Percentiles rank a stretch among this genome's conserved stretches.
These are phyloP conservation scores for Agaricales sp. DNA, from an alignment of 1,284 basidiomycete species.

Conservation along the genomic window DNA sequence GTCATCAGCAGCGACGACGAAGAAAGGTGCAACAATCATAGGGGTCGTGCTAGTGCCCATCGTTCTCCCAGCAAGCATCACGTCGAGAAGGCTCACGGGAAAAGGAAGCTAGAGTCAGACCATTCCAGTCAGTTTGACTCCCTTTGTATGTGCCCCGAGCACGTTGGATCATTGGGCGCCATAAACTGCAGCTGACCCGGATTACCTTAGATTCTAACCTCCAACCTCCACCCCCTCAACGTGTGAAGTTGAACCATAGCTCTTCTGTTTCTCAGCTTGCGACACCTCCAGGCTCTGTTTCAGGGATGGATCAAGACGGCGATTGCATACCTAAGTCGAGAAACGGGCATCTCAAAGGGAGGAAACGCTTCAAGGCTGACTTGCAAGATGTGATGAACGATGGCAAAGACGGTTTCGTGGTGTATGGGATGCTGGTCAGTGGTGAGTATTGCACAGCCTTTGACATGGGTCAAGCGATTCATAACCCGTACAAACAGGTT, in stretches of 20 bases:
- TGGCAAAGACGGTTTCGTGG: conserved; percentile 22
- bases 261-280: neutral
- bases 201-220: neutral
- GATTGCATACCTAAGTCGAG: conserved; percentile 11
- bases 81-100: too few species aligned
- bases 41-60: too few species aligned
- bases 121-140: too few species aligned
- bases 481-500: conserved; percentile 19
- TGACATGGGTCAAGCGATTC: neutral
- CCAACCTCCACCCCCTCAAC: neutral
- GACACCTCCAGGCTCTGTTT: too few species aligned
- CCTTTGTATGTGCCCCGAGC: too few species aligned
- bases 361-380: conserved; percentile 43
- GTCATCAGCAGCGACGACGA: too few species aligned
- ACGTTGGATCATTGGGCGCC: too few species aligned
- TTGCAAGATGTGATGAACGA: conserved; percentile 30
- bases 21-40: too few species aligned
- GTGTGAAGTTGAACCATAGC: neutral
- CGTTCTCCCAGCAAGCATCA: too few species aligned
- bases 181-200: too few species aligned
- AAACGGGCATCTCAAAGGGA: conserved; percentile 37
- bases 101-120: too few species aligned
- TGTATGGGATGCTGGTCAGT: conserved; percentile 26
- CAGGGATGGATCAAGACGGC: neutral
- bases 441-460: conserved; percentile 21